Base-by-base conservation (phyloP, 139 green algal species). In the Haematococcus sp. region DNA sequence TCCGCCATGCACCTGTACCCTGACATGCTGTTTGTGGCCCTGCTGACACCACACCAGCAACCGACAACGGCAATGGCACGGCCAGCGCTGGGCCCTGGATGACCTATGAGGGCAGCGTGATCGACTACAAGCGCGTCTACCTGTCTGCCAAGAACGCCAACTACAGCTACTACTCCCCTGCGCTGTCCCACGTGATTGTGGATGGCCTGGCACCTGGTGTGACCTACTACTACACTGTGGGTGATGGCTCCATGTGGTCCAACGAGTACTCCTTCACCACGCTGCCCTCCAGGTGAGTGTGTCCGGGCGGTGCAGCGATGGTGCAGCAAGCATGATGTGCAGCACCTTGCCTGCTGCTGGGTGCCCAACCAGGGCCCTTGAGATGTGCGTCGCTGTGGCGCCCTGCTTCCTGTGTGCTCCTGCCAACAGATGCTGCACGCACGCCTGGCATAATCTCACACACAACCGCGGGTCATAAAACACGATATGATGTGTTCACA, bases 131-230 rank as follows among this genome's bases (percentile, higher is more conserved):
- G 22, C 66, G 74, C 27, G 2, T 15, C 3, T 80, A 75, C 66
- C 63, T 3, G n/a, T 31, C 52, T 27, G 25, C 51, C 63, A 13
- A 19, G 2, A 11, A 5, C 1, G 63, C 22, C 0, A 73, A 73
- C 46, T 28, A 54, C 49, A 76, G 49, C 51, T 82, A 82, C 70
- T 19, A 78, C 17, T 82, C 76, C 20, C 70, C 76, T 4, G 40
- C 33, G 44, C 70, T 82, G 27, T 64, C 64, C 70, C 76, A 82
- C 54, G 76, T 78, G 49, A 28, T 82, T 4, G 28, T 82, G 17
- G 7, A 35, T 13, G 25, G 25, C 68, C 68, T 81, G 49, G 20
- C 32, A 30, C 68, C 75, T 15, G 4, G 4, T 28, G 32, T 13
- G 31, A 27, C n/a, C 34, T 55, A 31, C 34, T 27, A 28, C 20